phyloP scores from a whole-genome alignment of 78 protist genomes.

The Dictyostelium capitatum region DNA sequence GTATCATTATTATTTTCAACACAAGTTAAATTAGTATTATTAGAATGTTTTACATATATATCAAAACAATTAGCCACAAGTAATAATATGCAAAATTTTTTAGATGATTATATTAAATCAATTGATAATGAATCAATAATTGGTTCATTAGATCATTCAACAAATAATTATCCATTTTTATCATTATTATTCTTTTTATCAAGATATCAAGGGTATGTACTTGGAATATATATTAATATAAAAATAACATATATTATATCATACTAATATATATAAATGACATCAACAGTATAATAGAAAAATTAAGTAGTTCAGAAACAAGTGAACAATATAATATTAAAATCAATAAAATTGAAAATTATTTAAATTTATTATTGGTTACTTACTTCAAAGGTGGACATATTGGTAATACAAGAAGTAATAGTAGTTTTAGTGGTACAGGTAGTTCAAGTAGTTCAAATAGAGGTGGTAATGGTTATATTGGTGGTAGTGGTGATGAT shows the following conservation, averaged over 20 bases:
- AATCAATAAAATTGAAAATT: background rate
- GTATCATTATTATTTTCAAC: conserved; percentile 1
- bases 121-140: background rate
- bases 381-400: conserved; percentile 2
- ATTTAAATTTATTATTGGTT: conserved; percentile 3
- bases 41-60: background rate
- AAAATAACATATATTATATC: background rate
- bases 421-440: background rate
- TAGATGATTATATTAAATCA: conserved; percentile 4
- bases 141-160: conserved; percentile 8
- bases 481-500: background rate
- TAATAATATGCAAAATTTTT: background rate
- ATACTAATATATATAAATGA: background rate
- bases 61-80: background rate
- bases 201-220: conserved; percentile 18
- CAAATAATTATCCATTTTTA: conserved; percentile 22
- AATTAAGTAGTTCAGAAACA: background rate
- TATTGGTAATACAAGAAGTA: background rate
- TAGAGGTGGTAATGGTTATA: background rate
- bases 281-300: background rate
- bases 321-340: background rate
- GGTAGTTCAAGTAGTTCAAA: background rate
- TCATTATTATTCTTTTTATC: conserved; percentile 5
- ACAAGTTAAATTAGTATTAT: background rate
- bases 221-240: too few relatives aligned